Evolutionary conservation across 2,329 filamentous ascomycete genomes (phyloP).

Genomic region (Alternaria longipes): DNA sequence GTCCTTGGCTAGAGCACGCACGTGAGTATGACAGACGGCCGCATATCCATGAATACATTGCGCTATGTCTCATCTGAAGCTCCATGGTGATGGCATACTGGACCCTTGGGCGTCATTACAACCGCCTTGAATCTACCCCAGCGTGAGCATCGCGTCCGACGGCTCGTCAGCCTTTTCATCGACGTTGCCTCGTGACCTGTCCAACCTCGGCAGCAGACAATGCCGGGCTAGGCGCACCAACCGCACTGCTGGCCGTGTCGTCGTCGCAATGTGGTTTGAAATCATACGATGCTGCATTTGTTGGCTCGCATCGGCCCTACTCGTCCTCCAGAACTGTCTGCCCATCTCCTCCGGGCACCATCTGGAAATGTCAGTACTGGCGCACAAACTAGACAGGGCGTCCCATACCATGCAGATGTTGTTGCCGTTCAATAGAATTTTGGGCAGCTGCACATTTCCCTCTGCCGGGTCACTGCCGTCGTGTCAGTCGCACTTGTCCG

Average conservation of each 20-base stretch:
- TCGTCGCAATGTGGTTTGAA: background rate
- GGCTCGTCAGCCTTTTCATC: background rate
- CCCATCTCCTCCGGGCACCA: conserved; percentile 48
- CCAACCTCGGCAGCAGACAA: background rate
- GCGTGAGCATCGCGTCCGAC: conserved; percentile 6
- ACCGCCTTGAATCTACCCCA: conserved; percentile 11
- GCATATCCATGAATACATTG: conserved; percentile 4
- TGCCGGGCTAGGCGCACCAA: conserved; percentile 4
- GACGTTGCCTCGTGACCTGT: conserved; percentile 5
- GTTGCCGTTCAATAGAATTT: conserved; percentile 96
- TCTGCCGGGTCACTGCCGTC: conserved; percentile 79
- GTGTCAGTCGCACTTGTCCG: conserved; percentile 15
- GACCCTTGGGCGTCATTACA: conserved; percentile 11
- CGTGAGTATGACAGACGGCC: background rate
- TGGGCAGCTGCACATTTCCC: conserved; percentile 85
- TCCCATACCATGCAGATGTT: conserved; percentile 95
- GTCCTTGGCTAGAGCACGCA: background rate
- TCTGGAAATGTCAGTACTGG: conserved; percentile 31
- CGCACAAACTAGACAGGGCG: background rate
- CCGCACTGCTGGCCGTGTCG: conserved; percentile 4
- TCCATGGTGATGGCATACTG: conserved; percentile 1
- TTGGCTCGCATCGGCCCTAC: conserved; percentile 8
- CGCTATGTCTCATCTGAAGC: conserved; percentile 4
- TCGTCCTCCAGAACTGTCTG: conserved; percentile 40
- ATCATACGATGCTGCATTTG: conserved; percentile 5